Evolutionary conservation across 306 rosid species (phyloP).

Genomic region (Gastrolobium bilobum): DNA sequence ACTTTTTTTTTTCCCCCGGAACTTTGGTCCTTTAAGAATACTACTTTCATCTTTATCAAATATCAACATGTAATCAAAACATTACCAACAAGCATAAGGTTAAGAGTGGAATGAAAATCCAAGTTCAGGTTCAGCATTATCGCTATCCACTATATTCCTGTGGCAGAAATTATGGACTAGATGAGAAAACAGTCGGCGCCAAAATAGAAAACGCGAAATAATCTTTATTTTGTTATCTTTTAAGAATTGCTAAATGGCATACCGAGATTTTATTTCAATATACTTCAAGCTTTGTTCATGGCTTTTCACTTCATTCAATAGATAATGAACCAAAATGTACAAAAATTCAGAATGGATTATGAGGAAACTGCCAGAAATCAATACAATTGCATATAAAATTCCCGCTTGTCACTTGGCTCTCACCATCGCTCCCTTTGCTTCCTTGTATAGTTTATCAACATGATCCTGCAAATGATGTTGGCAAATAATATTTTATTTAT

Average conservation of each 20-base stretch:
- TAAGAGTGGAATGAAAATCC: conserved; percentile 4
- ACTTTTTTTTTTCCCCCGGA: too few relatives aligned
- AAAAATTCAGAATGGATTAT: neutral
- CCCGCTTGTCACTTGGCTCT: conserved; percentile 38
- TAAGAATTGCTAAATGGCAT: conserved; percentile 18
- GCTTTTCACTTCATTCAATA: conserved; percentile 24
- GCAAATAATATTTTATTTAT: neutral
- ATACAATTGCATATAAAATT: conserved; percentile 14
- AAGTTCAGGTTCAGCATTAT: neutral
- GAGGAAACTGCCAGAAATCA: conserved; percentile 34
- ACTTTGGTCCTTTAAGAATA: neutral
- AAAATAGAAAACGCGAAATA: neutral
- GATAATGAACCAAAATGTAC: conserved; percentile 37
- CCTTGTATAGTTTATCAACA: conserved; percentile 70
- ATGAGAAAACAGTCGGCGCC: neutral
- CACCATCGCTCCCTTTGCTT: conserved; percentile 59
- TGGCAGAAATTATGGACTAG: neutral
- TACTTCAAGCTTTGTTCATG: neutral
- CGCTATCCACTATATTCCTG: neutral
- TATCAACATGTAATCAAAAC: neutral
- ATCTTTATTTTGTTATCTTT: conserved; percentile 28
- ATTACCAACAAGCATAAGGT: conserved; percentile 16
- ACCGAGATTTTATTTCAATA: conserved; percentile 6
- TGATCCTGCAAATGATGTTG: conserved; percentile 58
- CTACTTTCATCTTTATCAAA: neutral